phyloP scores from a whole-genome alignment of 225 moss, liverwort and hornwort species.

The Sphagnum tenellum region DNA sequence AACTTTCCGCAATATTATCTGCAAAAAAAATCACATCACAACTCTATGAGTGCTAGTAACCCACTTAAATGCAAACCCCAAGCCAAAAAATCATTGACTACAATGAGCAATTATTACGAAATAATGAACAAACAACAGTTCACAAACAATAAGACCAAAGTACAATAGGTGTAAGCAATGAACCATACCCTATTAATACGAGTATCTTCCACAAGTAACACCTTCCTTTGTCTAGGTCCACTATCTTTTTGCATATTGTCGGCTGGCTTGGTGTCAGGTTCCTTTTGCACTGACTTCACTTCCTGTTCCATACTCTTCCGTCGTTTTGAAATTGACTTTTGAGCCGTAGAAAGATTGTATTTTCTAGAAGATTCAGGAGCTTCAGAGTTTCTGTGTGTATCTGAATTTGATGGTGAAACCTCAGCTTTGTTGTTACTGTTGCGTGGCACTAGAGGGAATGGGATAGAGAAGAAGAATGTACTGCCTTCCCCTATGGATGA shows the following conservation, averaged over 20 bases:
- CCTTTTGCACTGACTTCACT: constrained; percentile 7
- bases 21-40: neutral
- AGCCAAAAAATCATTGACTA: too few relatives aligned
- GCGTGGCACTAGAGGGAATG: constrained; percentile 13
- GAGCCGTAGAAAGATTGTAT: neutral
- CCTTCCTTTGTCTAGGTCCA: constrained; percentile 6
- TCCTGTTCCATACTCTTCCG: neutral
- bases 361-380: too few relatives aligned
- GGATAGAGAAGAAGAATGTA: constrained; percentile 18
- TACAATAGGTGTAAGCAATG: neutral
- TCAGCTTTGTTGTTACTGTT: neutral
- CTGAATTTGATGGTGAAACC: neutral
- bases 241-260: neutral
- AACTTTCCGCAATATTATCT: constrained; percentile 25
- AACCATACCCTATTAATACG: constrained; percentile 19
- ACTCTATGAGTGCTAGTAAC: too few relatives aligned
- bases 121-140: too few relatives aligned
- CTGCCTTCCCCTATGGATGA: constrained; percentile 19
- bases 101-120: too few relatives aligned
- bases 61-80: too few relatives aligned
- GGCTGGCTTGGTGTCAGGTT: constrained; percentile 4
- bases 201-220: constrained; percentile 22
- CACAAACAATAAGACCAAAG: too few relatives aligned
- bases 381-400: neutral
- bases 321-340: neutral